Evolutionary conservation across 495 filamentous ascomycete species (phyloP).

Genomic region (Penicillium pancosmium): DNA sequence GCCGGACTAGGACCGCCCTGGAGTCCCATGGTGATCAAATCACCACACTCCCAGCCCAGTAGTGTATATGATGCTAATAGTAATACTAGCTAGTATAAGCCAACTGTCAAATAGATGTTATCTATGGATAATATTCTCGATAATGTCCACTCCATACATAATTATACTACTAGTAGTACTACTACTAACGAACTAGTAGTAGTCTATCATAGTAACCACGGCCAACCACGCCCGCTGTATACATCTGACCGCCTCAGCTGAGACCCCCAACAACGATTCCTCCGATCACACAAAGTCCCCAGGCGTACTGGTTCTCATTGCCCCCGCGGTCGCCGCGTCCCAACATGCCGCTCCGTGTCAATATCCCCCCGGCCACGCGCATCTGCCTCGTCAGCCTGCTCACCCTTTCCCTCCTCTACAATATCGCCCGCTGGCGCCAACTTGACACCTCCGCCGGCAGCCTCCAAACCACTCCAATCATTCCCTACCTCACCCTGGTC

Average conservation of each 20-base stretch:
- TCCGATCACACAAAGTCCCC: background rate
- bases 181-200: background rate
- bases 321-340: conserved; percentile 20
- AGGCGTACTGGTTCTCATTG: background rate
- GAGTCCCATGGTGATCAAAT: too few species aligned
- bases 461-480: conserved; percentile 55
- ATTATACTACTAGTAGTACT: background rate
- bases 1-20: too few species aligned
- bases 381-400: conserved; percentile 73
- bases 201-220: too few species aligned
- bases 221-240: background rate
- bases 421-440: conserved; percentile 59
- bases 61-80: too few species aligned
- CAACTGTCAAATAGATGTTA: too few species aligned
- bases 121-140: too few species aligned
- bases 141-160: too few species aligned
- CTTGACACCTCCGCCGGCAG: conserved; percentile 62
- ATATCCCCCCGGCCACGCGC: conserved; percentile 89
- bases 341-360: conserved; percentile 81
- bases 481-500: conserved; percentile 84
- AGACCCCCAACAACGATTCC: background rate
- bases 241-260: background rate
- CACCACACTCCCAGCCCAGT: too few species aligned
- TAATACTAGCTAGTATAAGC: too few species aligned
- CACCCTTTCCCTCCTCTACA: conserved; percentile 78